These are phyloP conservation scores for Penicillium egyptiacum DNA, from an alignment of 495 filamentous ascomycete genomes.

Conservation along the genomic window DNA sequence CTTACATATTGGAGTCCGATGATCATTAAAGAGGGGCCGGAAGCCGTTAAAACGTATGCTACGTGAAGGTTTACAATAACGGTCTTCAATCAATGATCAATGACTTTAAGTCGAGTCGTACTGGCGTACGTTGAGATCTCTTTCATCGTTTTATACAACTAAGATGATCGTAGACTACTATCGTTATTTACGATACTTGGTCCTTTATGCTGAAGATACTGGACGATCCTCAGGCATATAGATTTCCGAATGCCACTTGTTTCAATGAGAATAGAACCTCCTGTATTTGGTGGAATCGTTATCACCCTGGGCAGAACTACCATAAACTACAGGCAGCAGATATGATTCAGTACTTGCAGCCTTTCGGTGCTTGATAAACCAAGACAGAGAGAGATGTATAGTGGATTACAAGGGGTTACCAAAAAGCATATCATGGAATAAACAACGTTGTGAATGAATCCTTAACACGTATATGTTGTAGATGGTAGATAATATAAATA, in stretches of 20 bases:
- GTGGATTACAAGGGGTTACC: not conserved
- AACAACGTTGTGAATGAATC: not conserved
- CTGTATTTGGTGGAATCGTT: constrained; percentile 46
- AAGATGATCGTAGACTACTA: constrained; percentile 19
- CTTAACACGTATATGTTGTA: not conserved
- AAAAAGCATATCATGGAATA: not conserved
- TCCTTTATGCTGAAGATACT: constrained; percentile 52
- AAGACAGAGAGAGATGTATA: not conserved
- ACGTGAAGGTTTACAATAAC: constrained; percentile 32
- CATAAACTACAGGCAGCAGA: constrained; percentile 39
- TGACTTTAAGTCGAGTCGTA: constrained; percentile 21
- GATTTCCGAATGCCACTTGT: constrained; percentile 35
- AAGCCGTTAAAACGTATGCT: constrained; percentile 26
- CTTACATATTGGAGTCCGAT: constrained; percentile 65
- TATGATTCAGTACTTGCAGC: constrained; percentile 33
- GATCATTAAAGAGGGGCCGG: constrained; percentile 36
- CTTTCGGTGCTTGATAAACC: constrained; percentile 33
- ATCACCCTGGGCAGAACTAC: constrained; percentile 39
- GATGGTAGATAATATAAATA: not conserved
- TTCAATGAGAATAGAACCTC: constrained; percentile 33
- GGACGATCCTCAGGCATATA: constrained; percentile 49
- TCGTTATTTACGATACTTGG: constrained; percentile 38
- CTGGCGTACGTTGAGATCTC: constrained; percentile 24
- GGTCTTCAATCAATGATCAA: constrained; percentile 30
- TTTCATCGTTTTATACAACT: not conserved